Percentiles rank a stretch among this genome's conserved stretches.
These are phyloP conservation scores for Polygonum maritimum DNA, from an alignment of 148 eudicot genomes.

Conservation along the genomic window DNA sequence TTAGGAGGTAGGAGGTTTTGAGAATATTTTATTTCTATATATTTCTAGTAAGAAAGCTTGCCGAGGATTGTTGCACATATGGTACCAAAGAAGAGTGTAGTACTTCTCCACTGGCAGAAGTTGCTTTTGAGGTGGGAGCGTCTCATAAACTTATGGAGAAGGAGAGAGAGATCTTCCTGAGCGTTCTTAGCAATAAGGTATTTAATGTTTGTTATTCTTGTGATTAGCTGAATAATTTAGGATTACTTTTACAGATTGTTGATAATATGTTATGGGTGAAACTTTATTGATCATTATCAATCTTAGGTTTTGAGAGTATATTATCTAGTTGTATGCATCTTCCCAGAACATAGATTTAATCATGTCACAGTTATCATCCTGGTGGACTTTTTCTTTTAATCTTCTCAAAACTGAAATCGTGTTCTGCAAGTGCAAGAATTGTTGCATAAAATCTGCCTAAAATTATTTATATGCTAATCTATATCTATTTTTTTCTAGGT, in stretches of 20 bases:
- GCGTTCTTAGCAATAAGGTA: slow-evolving; percentile 53
- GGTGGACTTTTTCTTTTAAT: not conserved
- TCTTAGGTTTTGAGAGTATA: not conserved
- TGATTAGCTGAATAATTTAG: not conserved
- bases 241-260: not conserved
- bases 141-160: slow-evolving; percentile 47
- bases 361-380: not conserved
- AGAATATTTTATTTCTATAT: not conserved
- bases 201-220: not conserved
- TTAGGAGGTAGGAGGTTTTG: not conserved
- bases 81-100: slow-evolving; percentile 43
- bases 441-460: not conserved
- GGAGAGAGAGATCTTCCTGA: slow-evolving; percentile 54
- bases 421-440: not conserved
- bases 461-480: not conserved
- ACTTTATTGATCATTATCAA: not conserved
- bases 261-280: not conserved
- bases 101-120: slow-evolving; percentile 45
- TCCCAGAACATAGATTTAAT: not conserved
- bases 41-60: slow-evolving; percentile 52
- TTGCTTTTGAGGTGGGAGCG: slow-evolving; percentile 46
- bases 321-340: not conserved
- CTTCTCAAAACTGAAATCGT: not conserved
- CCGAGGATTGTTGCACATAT: slow-evolving; percentile 68
- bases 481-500: slow-evolving; percentile 28